Conservation (phyloP, 768 basidiomycete genomes). For the Pleurotus giganteus region DNA sequence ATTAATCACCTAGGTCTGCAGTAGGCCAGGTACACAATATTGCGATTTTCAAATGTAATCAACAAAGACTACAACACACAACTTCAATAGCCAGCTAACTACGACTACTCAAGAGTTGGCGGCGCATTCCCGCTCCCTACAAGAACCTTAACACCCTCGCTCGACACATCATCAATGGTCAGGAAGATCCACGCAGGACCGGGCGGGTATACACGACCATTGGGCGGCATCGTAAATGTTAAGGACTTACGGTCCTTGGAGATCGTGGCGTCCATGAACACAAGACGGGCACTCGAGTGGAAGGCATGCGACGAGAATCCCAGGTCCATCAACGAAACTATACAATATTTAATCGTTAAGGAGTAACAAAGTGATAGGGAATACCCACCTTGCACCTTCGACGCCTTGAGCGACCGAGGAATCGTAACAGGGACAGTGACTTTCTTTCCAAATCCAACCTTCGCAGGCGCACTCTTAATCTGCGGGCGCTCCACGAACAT, state of each 20-base stretch:
- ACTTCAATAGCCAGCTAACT: too few species aligned
- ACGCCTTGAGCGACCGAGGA: not conserved
- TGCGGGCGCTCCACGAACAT: slow-evolving; percentile 22
- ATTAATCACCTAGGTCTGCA: too few species aligned
- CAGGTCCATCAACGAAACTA: slow-evolving; percentile 29
- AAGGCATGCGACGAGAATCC: slow-evolving; percentile 31
- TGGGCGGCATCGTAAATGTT: slow-evolving; percentile 32
- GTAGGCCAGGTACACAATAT: too few species aligned
- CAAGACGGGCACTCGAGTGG: slow-evolving; percentile 28
- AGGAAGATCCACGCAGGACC: slow-evolving; percentile 20
- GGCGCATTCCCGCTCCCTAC: slow-evolving; percentile 10
- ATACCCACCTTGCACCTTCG: not conserved
- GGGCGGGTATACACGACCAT: slow-evolving; percentile 28
- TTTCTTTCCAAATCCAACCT: slow-evolving; percentile 26
- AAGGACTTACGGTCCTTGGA: slow-evolving; percentile 23
- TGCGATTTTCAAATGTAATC: not conserved
- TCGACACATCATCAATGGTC: slow-evolving; percentile 9
- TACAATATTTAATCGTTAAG: not conserved
- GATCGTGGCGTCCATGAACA: slow-evolving; percentile 26
- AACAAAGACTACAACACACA: not conserved
- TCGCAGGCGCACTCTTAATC: slow-evolving; percentile 20
- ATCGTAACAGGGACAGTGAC: slow-evolving; percentile 3
- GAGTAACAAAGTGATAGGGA: not conserved
- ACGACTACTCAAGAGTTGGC: slow-evolving; percentile 9
- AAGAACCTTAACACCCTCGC: slow-evolving; percentile 10